Percentiles rank a stretch among this genome's conserved stretches.
Evolutionary conservation across 768 basidiomycete species (phyloP).

Genomic region (Steccherinum ochraceum): DNA sequence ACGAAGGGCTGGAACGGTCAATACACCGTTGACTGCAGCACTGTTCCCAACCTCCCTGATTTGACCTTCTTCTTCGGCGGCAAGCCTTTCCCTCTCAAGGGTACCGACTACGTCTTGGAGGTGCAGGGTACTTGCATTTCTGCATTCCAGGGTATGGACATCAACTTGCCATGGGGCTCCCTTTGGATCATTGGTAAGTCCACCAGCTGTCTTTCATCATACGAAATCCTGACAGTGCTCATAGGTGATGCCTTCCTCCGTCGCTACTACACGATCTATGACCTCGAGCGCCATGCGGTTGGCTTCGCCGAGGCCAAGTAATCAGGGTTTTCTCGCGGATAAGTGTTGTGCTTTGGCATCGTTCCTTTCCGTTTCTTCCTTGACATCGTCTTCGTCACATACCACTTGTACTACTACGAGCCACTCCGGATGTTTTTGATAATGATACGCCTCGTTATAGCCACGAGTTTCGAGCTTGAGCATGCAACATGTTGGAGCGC

Average conservation of each 20-base stretch:
- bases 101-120: conserved; percentile 84
- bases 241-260: conserved; percentile 85
- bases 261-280: conserved; percentile 82
- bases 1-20: conserved; percentile 95
- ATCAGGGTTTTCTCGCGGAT: not conserved
- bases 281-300: conserved; percentile 69
- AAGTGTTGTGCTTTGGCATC: not conserved
- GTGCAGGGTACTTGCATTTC: conserved; percentile 92
- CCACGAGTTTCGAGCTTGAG: too few species aligned
- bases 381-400: too few species aligned
- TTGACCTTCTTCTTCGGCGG: conserved; percentile 81
- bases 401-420: too few species aligned
- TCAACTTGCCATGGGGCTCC: conserved; percentile 72
- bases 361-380: not conserved
- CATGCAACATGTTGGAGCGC: too few species aligned
- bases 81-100: conserved; percentile 72
- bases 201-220: not conserved
- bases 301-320: conserved; percentile 57
- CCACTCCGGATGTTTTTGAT: too few species aligned
- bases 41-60: conserved; percentile 77
- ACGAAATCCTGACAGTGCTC: conserved; percentile 4
- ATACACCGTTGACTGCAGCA: conserved; percentile 85
- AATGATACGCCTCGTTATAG: too few species aligned
- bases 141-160: conserved; percentile 87
- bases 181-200: conserved; percentile 84